These are phyloP conservation scores for Pestalotiopsis sp. DNA, from an alignment of 2,329 filamentous ascomycete species.

Conservation along the genomic window DNA sequence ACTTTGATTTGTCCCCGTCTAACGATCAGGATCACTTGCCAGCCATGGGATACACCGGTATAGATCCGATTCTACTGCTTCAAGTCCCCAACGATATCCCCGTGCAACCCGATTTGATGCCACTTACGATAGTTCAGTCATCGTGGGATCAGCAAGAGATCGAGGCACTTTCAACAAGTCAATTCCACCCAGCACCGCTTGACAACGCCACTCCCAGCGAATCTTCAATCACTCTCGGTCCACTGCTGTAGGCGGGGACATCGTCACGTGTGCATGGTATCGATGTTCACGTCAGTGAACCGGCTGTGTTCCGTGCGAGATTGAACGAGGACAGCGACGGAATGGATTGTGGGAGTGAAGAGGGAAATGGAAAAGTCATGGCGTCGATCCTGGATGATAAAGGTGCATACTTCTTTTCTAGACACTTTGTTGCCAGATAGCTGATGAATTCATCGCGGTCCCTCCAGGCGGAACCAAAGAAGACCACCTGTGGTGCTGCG, in stretches of 20 bases:
- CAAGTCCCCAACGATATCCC: not conserved
- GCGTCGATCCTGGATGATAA: not conserved
- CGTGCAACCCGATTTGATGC: too few species aligned
- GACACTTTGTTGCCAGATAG: not conserved
- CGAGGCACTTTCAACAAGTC: not conserved
- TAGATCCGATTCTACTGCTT: not conserved
- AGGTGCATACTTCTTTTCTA: not conserved
- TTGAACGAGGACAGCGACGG: not conserved
- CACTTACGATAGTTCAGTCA: not conserved
- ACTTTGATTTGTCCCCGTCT: too few species aligned
- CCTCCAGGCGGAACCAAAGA: not conserved
- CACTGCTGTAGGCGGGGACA: not conserved
- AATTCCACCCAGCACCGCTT: not conserved
- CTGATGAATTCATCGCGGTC: not conserved
- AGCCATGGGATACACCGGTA: too few species aligned
- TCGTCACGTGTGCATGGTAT: not conserved
- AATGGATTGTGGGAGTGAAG: not conserved
- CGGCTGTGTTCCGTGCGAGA: not conserved
- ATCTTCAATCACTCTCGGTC: not conserved
- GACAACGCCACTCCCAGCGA: not conserved
- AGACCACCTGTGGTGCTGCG: not conserved
- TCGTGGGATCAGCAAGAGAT: not conserved
- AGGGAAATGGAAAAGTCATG: not conserved
- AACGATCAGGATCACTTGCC: too few species aligned
- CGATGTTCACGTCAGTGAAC: not conserved